Evolutionary conservation across 768 basidiomycete genomes (phyloP), one percentile per base, ranked within the genome.

Genomic region (Kwoniella sp.): DNA sequence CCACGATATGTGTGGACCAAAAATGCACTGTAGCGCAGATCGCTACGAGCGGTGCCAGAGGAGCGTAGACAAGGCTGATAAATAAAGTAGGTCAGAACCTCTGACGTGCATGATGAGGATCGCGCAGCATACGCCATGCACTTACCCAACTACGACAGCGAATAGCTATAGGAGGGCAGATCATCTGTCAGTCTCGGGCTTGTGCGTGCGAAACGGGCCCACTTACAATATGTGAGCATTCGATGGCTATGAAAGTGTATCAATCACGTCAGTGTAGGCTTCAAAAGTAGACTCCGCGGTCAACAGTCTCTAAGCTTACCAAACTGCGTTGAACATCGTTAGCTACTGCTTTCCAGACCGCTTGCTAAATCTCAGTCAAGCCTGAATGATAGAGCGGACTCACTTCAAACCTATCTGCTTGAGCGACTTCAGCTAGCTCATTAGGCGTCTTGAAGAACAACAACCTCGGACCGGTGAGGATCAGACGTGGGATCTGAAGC

Each of bases 31-130:
- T 89, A 4, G 88, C 91, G 28, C 89, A 90, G 25, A 93, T 83
- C 7, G 84, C 85, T 13, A 98, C 93, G 28, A 97, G 82, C 1
- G 95, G 95, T 1, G 94, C 93, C 7, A 98, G 83, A 20, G 95
- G 94, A 0, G 94, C 91, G 73, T 97, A 97, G 9, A 95, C 88
- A 29, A 98, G 82, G 0, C 71, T 70, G 41, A 45, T 5, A 55
- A 34, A 13, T 13, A 34, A 12, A 17, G 52, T n/a, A 55, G 41
- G n/a, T 61, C 51, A 67, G 55, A n/a, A n/a, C n/a, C n/a, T n/a
- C n/a, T n/a, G n/a, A n/a, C n/a, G n/a, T n/a, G n/a, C 23, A 30
- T 48, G n/a, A 30, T 48, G 5, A 61, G 55, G 22, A 4, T 11
- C n/a, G n/a, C n/a, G 31, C 23, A 8, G 26, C 54, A 2, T 38